These are phyloP conservation scores for Straminergon stramineum DNA, from an alignment of 225 moss, liverwort and hornwort genomes.

Conservation along the genomic window DNA sequence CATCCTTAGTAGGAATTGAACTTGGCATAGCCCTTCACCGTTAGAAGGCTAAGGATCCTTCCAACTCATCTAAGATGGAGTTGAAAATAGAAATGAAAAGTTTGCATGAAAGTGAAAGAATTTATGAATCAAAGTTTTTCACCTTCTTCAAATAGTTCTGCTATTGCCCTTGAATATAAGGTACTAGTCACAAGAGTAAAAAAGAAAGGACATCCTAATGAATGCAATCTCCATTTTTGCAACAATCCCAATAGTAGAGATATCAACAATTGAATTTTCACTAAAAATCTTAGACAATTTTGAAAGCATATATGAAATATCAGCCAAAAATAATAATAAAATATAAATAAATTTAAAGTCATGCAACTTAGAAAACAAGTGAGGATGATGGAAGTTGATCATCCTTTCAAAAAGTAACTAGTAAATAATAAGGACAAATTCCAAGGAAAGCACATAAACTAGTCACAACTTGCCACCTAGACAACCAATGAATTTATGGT, in stretches of 20 bases:
- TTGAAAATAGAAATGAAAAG: neutral
- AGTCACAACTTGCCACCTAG: neutral
- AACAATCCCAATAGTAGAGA: neutral
- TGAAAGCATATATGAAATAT: neutral
- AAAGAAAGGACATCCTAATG: neutral
- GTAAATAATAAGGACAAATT: neutral
- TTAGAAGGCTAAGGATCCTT: neutral
- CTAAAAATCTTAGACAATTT: neutral
- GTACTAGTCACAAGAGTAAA: rapidly evolving
- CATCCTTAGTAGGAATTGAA: rapidly evolving
- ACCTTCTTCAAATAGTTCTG: neutral
- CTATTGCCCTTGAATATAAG: rapidly evolving
- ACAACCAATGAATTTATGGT: neutral
- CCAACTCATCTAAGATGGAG: neutral
- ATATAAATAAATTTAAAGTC: neutral
- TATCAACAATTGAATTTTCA: neutral
- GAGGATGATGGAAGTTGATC: neutral
- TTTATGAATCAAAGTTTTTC: neutral
- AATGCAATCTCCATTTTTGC: neutral
- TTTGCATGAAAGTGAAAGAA: neutral
- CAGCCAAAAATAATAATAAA: rapidly evolving
- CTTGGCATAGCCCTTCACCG: rapidly evolving
- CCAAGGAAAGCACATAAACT: neutral
- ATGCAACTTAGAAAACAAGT: neutral
- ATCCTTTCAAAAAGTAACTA: rapidly evolving